Evolutionary conservation across 805 yeast species (phyloP).

Genomic region (Wickerhamomyces silvicola): DNA sequence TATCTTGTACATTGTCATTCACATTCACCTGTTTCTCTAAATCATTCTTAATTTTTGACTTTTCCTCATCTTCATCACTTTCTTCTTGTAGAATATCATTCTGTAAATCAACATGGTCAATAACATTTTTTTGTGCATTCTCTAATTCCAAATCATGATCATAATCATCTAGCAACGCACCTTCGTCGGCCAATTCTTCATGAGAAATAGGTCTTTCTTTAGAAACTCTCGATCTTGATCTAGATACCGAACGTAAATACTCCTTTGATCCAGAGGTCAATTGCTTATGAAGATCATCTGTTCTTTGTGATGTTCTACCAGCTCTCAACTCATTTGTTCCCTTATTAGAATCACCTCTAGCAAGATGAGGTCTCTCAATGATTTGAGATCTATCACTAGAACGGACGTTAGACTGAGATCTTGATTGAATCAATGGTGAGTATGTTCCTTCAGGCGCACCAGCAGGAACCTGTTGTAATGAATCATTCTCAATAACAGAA

Average conservation of each 20-base stretch:
- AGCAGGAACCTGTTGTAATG: slow-evolving; percentile 36
- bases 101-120: slow-evolving; percentile 11
- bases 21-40: slow-evolving; percentile 2
- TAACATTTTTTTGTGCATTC: slow-evolving; percentile 7
- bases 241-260: slow-evolving; percentile 59
- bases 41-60: background rate
- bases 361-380: slow-evolving; percentile 50
- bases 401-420: slow-evolving; percentile 19
- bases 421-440: slow-evolving; percentile 26
- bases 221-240: slow-evolving; percentile 52
- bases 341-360: slow-evolving; percentile 73
- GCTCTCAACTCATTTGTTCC: slow-evolving; percentile 34
- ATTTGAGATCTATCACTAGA: slow-evolving; percentile 1
- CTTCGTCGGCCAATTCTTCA: slow-evolving; percentile 46
- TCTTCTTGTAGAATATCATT: slow-evolving; percentile 11
- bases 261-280: slow-evolving; percentile 29
- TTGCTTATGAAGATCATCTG: slow-evolving; percentile 22
- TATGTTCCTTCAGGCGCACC: slow-evolving; percentile 37
- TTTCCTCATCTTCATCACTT: slow-evolving; percentile 5
- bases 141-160: slow-evolving; percentile 12
- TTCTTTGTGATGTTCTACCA: slow-evolving; percentile 18
- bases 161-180: slow-evolving; percentile 49
- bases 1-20: slow-evolving; percentile 1
- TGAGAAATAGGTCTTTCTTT: slow-evolving; percentile 29
- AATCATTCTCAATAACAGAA: slow-evolving; percentile 31